Percentiles rank a stretch among this genome's conserved stretches.
Conservation (phyloP, 179 eudicot species). For the Silene vulgaris region DNA sequence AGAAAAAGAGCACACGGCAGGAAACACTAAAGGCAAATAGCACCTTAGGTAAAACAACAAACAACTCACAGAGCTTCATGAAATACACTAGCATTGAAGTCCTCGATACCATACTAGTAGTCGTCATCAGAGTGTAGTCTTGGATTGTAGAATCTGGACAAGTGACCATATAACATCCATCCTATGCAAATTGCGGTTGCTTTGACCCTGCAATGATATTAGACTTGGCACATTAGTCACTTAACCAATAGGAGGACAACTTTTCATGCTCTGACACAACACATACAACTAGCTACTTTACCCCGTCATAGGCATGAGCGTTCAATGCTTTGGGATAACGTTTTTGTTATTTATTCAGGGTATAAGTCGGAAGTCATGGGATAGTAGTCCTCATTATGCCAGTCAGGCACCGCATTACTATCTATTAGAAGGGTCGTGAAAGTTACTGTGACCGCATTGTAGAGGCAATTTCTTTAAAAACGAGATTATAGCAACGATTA, state of each 20-base stretch:
- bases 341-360: not conserved
- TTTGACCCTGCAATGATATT: constrained; percentile 45
- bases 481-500: not conserved
- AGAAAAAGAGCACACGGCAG: constrained; percentile 5
- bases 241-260: constrained; percentile 3
- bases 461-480: not conserved
- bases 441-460: no score
- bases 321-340: not conserved
- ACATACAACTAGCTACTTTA: not conserved
- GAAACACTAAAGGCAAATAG: no score
- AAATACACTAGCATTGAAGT: constrained; percentile 5
- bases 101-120: constrained; percentile 4
- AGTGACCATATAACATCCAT: constrained; percentile 90
- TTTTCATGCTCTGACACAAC: not conserved
- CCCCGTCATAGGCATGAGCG: not conserved
- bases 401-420: not conserved
- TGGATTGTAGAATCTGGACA: constrained; percentile 72
- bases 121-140: constrained; percentile 28
- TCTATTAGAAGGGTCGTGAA: no score
- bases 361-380: not conserved
- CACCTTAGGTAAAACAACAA: constrained; percentile 14
- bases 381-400: no score
- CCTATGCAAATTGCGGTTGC: constrained; percentile 69
- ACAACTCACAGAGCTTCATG: constrained; percentile 27
- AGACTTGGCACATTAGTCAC: not conserved